Base-by-base conservation (phyloP, 805 yeast genomes). In the Isabelozyma gotoi region DNA sequence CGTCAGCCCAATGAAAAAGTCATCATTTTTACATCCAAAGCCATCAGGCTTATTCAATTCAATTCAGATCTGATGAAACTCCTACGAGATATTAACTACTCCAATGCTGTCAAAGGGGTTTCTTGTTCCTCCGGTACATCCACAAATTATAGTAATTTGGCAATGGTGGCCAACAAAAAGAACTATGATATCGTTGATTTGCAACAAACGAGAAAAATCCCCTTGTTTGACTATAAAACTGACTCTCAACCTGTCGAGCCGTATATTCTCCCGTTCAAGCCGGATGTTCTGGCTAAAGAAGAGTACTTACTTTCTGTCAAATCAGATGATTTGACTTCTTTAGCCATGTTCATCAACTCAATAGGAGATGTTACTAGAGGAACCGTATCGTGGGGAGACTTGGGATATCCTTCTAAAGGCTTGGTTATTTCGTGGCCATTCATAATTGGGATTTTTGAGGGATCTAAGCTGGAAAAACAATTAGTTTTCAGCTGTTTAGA, bases 291-390 rank as follows among this genome's bases (percentile, higher is more conserved):
- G 10, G 42, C 46, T 10, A 44, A 45, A 11, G 72, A 68, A 40
- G 68, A 63, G 46, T 62, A 65, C 35, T 41, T 71, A 39, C 59
- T 71, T 27, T 56, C 71, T 1, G 61, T 70, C 15, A 53, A 59
- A 41, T 57, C 74, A 1, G 74, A 65, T 33, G 50, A 53, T 5
- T 32, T 47, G 5, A 60, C 67, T 1, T 61, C 74, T 1, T 62
- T 71, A 49, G 71, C 71, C 7, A 69, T 71, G 76, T 68, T 72
- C 44, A 59, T 68, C 19, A 62, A 69, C 42, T 51, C 64, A 0
- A 37, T 47, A 12, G 76, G 76, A 1, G 73, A 71, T 42, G 74
- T 65, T 2, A 68, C 73, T 1, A 49, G 75, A 44, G 75, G 76
- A 3, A 72, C 75, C 2, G 46, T 72, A 15, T 52, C 68, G 7